Conservation (phyloP, 148 eudicot species). For the Tetragonia tetragonoides region DNA sequence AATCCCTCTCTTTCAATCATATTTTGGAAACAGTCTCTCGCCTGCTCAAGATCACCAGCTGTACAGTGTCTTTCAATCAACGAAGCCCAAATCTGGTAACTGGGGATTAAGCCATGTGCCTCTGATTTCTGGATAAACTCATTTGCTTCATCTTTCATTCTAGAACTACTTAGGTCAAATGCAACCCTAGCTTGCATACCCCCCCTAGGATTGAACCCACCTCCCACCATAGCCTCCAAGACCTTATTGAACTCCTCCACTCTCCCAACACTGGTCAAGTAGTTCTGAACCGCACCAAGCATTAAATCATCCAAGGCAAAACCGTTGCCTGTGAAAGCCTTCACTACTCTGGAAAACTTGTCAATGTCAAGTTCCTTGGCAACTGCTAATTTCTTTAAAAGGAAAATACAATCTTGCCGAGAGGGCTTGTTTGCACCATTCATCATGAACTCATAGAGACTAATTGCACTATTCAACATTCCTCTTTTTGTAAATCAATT, state of each 20-base stretch:
- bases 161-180: conserved; percentile 46
- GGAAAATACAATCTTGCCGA: conserved; percentile 48
- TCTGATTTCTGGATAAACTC: conserved; percentile 51
- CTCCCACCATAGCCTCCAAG: conserved; percentile 59
- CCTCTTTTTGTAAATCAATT: conserved; percentile 41
- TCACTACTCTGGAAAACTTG: conserved; percentile 49
- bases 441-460: conserved; percentile 64
- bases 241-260: conserved; percentile 55
- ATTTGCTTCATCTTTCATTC: conserved; percentile 44
- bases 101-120: conserved; percentile 27
- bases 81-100: conserved; percentile 46
- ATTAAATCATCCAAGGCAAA: conserved; percentile 38
- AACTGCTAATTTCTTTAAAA: conserved; percentile 61
- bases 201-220: conserved; percentile 48
- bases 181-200: conserved; percentile 52
- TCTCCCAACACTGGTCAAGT: conserved; percentile 72
- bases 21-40: conserved; percentile 44
- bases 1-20: conserved; percentile 49
- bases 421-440: conserved; percentile 53
- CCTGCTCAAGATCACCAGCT: conserved; percentile 56
- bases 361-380: conserved; percentile 61
- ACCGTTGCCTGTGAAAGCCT: conserved; percentile 47
- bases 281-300: conserved; percentile 57
- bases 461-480: conserved; percentile 67
- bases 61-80: conserved; percentile 63